Evolutionary conservation across 495 filamentous ascomycete species (phyloP), one percentile per base, ranked within the genome.

Genomic region (Aspergillus sparsus): DNA sequence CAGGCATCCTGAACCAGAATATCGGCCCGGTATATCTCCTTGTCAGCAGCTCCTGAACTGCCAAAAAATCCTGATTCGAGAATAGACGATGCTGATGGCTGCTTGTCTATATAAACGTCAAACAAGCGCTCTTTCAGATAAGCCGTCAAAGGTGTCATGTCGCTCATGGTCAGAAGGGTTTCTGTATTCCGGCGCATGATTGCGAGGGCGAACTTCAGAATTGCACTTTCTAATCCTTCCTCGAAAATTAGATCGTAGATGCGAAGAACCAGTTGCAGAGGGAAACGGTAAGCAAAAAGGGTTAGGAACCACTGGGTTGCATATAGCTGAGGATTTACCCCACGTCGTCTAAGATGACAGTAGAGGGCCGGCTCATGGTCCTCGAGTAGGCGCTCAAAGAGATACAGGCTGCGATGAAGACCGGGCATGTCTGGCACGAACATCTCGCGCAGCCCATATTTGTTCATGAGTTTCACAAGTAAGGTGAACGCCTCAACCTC

Each of bases 301-400:
- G 94, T 99, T 45, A 99, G 85, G 73, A 98, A 98, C 94, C 94
- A 99, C 71, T 98, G 94, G 0, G 94, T 98, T 45, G 94, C 94
- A 69, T 99, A 99, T 8, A 99, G 80, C 65, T 96, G 89, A 0
- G 95, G 91, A 44, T 87, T 87, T 39, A 98, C 94, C 27, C 89
- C 87, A 45, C 90, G 87, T 54, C 94, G 87, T 61, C 89, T 87
- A 44, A 99, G 85, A 75, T 99, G 94, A 71, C 94, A 98, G 74
- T 94, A 97, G 3, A 98, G 82, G 32, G 91, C 91, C 2, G 94
- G 94, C 65, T 98, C 93, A 42, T 93, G 76, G 67, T 99, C 94
- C 75, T 99, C 94, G 13, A 99, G 82, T 5, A 98, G 80, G 39
- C 94, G 87, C 77, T 97, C 93, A 69, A 97, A 98, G 66, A 97